These are phyloP conservation scores for Ophiostoma sp. DNA, from an alignment of 2,329 filamentous ascomycete species.

Conservation along the genomic window DNA sequence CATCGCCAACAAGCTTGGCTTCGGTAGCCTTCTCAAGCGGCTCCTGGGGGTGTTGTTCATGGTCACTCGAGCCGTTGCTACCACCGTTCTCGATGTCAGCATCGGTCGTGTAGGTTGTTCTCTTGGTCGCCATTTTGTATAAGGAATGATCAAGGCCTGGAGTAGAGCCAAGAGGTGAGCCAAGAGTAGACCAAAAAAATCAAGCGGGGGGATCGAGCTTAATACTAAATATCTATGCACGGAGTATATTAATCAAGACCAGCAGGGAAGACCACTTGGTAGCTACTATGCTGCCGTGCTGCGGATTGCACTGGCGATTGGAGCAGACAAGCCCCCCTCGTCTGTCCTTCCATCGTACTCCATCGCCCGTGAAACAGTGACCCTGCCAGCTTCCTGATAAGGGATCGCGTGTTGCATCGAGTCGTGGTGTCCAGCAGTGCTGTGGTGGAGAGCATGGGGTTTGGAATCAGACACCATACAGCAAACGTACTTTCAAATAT, in stretches of 20 bases:
- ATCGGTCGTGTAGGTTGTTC: constrained; percentile 18
- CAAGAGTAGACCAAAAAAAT: no score
- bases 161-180: not conserved
- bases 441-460: not conserved
- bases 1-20: constrained; percentile 10
- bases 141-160: not conserved
- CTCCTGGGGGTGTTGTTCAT: not conserved
- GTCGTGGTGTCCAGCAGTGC: not conserved
- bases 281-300: not conserved
- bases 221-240: not conserved
- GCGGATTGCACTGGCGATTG: not conserved
- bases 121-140: constrained; percentile 19
- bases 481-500: not conserved
- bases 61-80: constrained; percentile 7
- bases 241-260: not conserved
- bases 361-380: not conserved
- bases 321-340: not conserved
- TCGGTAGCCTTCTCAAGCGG: not conserved
- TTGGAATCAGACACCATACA: not conserved
- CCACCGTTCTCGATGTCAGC: constrained; percentile 19
- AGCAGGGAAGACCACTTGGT: not conserved
- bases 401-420: not conserved
- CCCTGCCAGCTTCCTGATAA: not conserved
- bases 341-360: not conserved
- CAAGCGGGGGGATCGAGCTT: not conserved